phyloP scores from a whole-genome alignment of 2,329 filamentous ascomycete species.

The Saccharata proteae region DNA sequence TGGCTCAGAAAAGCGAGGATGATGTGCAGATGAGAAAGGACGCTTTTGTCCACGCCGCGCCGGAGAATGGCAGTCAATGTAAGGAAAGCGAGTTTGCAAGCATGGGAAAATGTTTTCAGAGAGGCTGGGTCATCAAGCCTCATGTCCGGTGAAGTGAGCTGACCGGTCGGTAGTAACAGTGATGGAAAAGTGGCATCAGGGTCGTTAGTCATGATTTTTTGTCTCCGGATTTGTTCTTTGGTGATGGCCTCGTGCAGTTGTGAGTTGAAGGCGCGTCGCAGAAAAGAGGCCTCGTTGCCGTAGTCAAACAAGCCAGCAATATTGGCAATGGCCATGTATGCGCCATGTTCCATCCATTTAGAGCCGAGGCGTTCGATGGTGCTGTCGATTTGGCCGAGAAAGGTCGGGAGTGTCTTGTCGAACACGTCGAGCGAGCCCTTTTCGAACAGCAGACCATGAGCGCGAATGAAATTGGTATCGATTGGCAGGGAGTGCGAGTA shows the following conservation, averaged over 20 bases:
- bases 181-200: not conserved
- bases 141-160: constrained; percentile 1
- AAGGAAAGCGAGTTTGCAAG: constrained; percentile 30
- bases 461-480: constrained; percentile 50
- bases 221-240: constrained; percentile 14
- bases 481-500: constrained; percentile 28
- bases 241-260: constrained; percentile 11
- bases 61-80: constrained; percentile 38
- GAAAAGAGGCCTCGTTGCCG: constrained; percentile 34
- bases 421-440: constrained; percentile 37
- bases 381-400: constrained; percentile 41
- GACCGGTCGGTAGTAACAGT: constrained; percentile 1
- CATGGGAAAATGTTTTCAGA: constrained; percentile 17
- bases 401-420: constrained; percentile 33
- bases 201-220: not conserved
- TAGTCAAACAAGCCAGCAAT: constrained; percentile 43
- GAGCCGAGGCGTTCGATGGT: constrained; percentile 43
- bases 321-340: constrained; percentile 46
- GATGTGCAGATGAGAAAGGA: constrained; percentile 51
- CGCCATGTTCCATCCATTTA: constrained; percentile 45
- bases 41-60: constrained; percentile 45
- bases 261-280: constrained; percentile 7
- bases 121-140: constrained; percentile 11
- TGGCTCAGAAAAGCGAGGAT: constrained; percentile 47
- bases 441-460: constrained; percentile 54